Percentiles rank a stretch among this genome's conserved stretches.
Conservation (phyloP, 345 rosid genomes). For the Arabidopsis suecica region DNA sequence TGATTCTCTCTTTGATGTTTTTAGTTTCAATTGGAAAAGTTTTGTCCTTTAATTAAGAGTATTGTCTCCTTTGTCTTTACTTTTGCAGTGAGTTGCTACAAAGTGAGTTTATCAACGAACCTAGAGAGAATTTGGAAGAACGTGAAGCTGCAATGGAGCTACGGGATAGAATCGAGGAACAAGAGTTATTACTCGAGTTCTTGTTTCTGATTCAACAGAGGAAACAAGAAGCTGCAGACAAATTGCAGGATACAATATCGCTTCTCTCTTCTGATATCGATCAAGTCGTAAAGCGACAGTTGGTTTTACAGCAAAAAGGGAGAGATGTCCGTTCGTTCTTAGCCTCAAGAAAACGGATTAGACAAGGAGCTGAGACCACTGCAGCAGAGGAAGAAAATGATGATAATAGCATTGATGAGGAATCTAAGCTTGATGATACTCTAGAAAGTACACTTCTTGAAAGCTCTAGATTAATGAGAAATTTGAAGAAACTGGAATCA, state of each 20-base stretch:
- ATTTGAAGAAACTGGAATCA: constrained; percentile 83
- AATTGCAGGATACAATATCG: constrained; percentile 69
- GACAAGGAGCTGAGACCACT: constrained; percentile 43
- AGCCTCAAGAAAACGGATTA: constrained; percentile 71
- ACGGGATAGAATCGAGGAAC: constrained; percentile 76
- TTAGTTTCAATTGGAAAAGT: not conserved
- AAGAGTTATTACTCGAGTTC: constrained; percentile 84
- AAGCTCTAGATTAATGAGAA: constrained; percentile 77
- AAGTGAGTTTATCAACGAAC: constrained; percentile 84
- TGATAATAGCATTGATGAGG: not conserved
- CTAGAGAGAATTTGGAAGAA: constrained; percentile 72
- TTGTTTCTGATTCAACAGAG: constrained; percentile 71
- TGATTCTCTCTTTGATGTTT: constrained; percentile 8
- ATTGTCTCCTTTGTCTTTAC: not conserved
- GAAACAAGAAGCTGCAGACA: constrained; percentile 76
- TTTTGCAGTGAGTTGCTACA: constrained; percentile 71
- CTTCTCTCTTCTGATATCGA: constrained; percentile 82
- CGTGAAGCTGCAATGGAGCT: constrained; percentile 84
- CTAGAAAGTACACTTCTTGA: constrained; percentile 51
- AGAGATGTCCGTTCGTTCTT: constrained; percentile 33
- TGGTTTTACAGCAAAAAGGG: constrained; percentile 58
- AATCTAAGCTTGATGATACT: constrained; percentile 9
- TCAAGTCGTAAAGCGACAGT: constrained; percentile 69
- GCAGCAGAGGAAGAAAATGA: constrained; percentile 13
- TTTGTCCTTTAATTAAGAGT: not conserved